Percentiles rank a stretch among this genome's conserved stretches.
phyloP scores from a whole-genome alignment of 768 basidiomycete genomes.

The Boletellus sp. region DNA sequence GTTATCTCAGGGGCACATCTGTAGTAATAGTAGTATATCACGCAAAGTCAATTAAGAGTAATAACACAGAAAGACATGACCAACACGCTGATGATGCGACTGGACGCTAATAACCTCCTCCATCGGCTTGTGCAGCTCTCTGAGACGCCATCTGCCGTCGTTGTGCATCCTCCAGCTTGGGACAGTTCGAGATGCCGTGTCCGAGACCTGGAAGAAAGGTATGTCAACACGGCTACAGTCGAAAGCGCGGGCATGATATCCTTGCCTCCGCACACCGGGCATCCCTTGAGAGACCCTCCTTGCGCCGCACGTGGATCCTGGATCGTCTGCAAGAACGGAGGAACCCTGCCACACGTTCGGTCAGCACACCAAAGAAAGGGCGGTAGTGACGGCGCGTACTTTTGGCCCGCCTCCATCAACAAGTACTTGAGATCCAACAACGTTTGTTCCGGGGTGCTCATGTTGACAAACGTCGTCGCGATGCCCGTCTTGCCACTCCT shows the following conservation, averaged over 20 bases:
- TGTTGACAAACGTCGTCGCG: slow-evolving; percentile 98
- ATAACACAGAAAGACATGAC: background rate
- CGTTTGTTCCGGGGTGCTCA: slow-evolving; percentile 96
- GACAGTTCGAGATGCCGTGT: slow-evolving; percentile 91
- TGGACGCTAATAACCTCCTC: slow-evolving; percentile 32
- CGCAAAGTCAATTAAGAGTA: background rate
- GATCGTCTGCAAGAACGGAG: slow-evolving; percentile 84
- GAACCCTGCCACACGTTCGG: slow-evolving; percentile 57
- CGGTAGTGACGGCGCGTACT: slow-evolving; percentile 53
- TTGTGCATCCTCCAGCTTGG: slow-evolving; percentile 93
- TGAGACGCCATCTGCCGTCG: slow-evolving; percentile 89
- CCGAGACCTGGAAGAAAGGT: slow-evolving; percentile 63
- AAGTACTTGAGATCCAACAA: slow-evolving; percentile 95
- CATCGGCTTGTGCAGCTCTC: slow-evolving; percentile 63
- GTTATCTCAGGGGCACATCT: background rate
- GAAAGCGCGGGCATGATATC: background rate
- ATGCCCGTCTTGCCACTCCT: slow-evolving; percentile 98
- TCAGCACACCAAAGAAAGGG: background rate
- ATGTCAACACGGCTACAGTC: background rate
- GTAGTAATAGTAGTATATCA: slow-evolving; percentile 12
- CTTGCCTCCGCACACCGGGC: slow-evolving; percentile 92
- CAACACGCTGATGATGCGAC: background rate
- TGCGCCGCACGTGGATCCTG: slow-evolving; percentile 86
- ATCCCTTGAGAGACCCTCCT: slow-evolving; percentile 78
- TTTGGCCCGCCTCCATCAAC: slow-evolving; percentile 95